Conservation (phyloP, 2,329 filamentous ascomycete genomes). For the Tolypocladium album region DNA sequence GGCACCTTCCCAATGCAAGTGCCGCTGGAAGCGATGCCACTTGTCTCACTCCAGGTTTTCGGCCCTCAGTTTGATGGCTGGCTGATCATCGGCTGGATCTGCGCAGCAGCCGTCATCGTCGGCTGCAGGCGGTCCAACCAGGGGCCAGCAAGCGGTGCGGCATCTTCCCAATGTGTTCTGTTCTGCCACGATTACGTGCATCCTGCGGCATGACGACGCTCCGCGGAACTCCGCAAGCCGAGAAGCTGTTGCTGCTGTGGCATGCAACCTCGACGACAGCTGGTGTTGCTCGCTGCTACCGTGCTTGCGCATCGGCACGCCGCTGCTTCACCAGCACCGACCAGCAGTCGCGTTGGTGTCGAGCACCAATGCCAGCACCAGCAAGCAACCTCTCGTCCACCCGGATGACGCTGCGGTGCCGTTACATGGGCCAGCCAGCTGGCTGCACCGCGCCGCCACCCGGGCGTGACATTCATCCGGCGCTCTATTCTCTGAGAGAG, state of each 20-base stretch:
- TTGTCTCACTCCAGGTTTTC: not conserved
- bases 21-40: conserved; percentile 1
- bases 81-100: not conserved
- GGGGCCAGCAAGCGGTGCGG: not conserved
- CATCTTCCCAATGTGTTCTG: not conserved
- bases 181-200: not conserved
- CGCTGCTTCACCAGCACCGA: not conserved
- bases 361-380: not conserved
- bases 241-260: not conserved
- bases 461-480: not conserved
- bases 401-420: not conserved
- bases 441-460: not conserved
- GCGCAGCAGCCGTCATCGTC: not conserved
- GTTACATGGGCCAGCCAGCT: not conserved
- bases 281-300: not conserved
- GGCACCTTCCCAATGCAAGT: conserved; percentile 6
- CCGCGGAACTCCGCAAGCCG: not conserved
- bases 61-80: not conserved
- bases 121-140: not conserved
- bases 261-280: not conserved
- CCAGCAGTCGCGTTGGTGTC: not conserved
- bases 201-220: not conserved
- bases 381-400: not conserved
- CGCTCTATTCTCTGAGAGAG: not conserved
- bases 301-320: not conserved